Base-by-base conservation (phyloP, 495 filamentous ascomycete genomes). In the Pyronema omphalodes region DNA sequence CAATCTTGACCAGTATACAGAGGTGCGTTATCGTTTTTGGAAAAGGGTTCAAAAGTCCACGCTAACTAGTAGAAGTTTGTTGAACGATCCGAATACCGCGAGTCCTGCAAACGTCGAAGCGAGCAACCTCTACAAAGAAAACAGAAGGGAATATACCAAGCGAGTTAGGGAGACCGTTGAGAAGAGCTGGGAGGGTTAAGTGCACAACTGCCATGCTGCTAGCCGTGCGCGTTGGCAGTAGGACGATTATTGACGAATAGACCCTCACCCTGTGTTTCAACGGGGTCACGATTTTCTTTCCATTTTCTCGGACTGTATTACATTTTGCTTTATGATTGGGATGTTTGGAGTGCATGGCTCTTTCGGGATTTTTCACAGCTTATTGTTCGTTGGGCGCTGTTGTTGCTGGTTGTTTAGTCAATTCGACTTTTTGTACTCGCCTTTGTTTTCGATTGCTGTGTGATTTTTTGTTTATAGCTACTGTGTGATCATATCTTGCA, bases 91-190 rank as follows among this genome's bases (percentile, higher is more conserved):
- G 6, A 98, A 98, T 68, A 98, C 93, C 37, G 88, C 86, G 29
- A 94, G 88, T 2, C 91, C 91, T 1, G 91, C 91, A 48, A 98
- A 98, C 62, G 93, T 96, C 55, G 91, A 98, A 70, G 93, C 93
- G 14, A 94, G 87, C 15, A 98, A 95, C 68, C 78, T 98, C 1
- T 98, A 94, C 76, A 96, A 96, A 65, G 91, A 98, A 63, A 96
- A 96, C 66, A 78, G 88, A 57, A 82, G 87, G 62, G 91, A 98
- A 67, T 98, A 98, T 62, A 81, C 81, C 9, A 98, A 98, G 72
- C 77, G 89, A 17, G 91, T 98, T 15, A 74, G 86, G 43, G 91
- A 96, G 70, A 94, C 89, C 0, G 93, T 98, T 14, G 93, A 98
- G 75, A 95, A 94, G 75, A 95, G 88, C 70, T 96, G 91, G 91